phyloP scores from a whole-genome alignment of 2,329 filamentous ascomycete species.

The Leptographium galeiforme region DNA sequence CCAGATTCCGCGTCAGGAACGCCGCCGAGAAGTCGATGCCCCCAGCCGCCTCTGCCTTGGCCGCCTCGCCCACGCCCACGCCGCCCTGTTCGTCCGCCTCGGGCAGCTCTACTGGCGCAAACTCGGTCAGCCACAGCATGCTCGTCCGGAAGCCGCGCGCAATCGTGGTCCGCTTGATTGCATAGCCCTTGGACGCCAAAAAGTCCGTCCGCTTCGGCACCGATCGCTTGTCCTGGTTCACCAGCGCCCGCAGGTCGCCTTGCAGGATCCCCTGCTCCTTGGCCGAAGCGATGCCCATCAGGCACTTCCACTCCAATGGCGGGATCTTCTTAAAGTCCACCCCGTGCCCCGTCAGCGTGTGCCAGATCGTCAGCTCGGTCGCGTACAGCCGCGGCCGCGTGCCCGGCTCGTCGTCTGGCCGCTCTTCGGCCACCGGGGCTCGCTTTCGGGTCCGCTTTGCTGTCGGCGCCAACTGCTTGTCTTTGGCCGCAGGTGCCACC shows the following conservation, averaged over 20 bases:
- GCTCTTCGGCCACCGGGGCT: background rate
- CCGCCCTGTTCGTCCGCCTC: background rate
- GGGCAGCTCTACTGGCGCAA: slow-evolving; percentile 30
- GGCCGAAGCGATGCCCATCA: slow-evolving; percentile 43
- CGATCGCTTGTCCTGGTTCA: slow-evolving; percentile 50
- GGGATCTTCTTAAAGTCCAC: slow-evolving; percentile 45
- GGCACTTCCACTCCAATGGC: slow-evolving; percentile 43
- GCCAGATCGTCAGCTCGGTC: slow-evolving; percentile 44
- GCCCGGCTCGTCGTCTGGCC: slow-evolving; percentile 2
- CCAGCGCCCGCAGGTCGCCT: slow-evolving; percentile 42
- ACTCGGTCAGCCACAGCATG: slow-evolving; percentile 46
- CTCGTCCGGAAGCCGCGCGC: slow-evolving; percentile 47
- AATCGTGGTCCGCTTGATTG: slow-evolving; percentile 45
- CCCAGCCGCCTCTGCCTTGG: background rate
- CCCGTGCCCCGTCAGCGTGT: slow-evolving; percentile 43
- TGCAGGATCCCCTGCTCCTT: slow-evolving; percentile 44
- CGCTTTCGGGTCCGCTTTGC: background rate
- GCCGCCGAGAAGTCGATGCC: slow-evolving; percentile 20
- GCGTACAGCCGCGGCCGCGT: slow-evolving; percentile 28
- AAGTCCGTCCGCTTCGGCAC: slow-evolving; percentile 48
- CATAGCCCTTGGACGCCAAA: slow-evolving; percentile 46
- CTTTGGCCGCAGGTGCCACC: background rate
- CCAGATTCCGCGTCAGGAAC: slow-evolving; percentile 25
- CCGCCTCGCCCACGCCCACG: background rate
- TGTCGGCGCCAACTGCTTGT: background rate